phyloP scores from a whole-genome alignment of 352 stramenopile species.

The Phytophthora vignae region DNA sequence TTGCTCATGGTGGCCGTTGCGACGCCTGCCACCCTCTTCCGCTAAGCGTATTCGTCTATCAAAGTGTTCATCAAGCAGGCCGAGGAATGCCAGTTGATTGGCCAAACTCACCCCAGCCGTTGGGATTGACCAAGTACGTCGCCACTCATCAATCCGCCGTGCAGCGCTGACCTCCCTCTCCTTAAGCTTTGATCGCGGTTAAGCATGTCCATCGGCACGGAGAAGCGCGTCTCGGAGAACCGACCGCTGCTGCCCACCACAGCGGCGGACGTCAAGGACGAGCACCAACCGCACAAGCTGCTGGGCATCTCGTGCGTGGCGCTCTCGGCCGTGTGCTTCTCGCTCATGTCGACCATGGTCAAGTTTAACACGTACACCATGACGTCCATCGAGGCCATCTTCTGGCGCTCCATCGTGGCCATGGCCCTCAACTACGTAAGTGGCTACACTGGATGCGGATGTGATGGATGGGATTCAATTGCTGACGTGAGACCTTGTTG shows the following conservation, averaged over 20 bases:
- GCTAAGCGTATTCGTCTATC: constrained; percentile 10
- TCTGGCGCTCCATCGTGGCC: constrained; percentile 74
- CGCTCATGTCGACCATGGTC: constrained; percentile 82
- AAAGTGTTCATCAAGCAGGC: constrained; percentile 1
- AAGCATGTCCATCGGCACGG: constrained; percentile 36
- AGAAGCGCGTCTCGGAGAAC: constrained; percentile 34
- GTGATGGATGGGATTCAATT: background rate
- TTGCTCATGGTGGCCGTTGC: constrained; percentile 14
- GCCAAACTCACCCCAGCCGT: constrained; percentile 21
- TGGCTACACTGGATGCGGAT: background rate
- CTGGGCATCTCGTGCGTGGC: constrained; percentile 74
- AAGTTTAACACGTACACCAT: constrained; percentile 83
- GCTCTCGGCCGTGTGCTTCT: constrained; percentile 82
- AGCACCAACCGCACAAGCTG: constrained; percentile 55
- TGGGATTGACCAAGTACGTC: constrained; percentile 17
- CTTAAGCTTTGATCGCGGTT: background rate
- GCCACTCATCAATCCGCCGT: constrained; percentile 27
- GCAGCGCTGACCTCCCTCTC: background rate
- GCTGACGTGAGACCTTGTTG: constrained; percentile 6
- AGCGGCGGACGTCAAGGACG: constrained; percentile 25
- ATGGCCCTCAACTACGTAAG: constrained; percentile 70
- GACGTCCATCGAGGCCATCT: constrained; percentile 83
- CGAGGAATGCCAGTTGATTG: constrained; percentile 20
- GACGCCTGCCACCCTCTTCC: constrained; percentile 27
- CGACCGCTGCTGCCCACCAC: constrained; percentile 42